A percentile compares a stretch with the other conserved stretches of the same genome.
phyloP scores from a whole-genome alignment of 2,329 filamentous ascomycete genomes.

The Exophiala lecanii-corni region DNA sequence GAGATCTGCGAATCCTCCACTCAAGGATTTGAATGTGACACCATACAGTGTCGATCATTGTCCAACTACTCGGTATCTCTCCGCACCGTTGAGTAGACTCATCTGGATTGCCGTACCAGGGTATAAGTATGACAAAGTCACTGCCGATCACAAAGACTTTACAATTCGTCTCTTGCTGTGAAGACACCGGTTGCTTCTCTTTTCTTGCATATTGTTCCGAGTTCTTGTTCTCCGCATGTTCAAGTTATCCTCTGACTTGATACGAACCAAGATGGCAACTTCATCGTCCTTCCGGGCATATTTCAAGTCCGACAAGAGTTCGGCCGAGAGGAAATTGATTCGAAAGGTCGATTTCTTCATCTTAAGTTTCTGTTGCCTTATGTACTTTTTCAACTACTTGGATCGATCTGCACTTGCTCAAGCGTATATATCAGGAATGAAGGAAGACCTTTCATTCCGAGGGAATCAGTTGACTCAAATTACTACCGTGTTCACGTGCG shows the following conservation, averaged over 20 bases:
- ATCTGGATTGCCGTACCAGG: no score
- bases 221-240: background rate
- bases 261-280: no score
- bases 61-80: no score
- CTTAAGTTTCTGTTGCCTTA: constrained; percentile 42
- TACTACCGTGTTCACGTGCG: constrained; percentile 21
- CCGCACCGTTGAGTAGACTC: no score
- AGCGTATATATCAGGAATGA: constrained; percentile 36
- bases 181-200: no score
- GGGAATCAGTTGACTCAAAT: constrained; percentile 34
- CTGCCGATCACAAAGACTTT: no score
- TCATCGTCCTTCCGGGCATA: constrained; percentile 35
- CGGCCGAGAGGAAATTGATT: constrained; percentile 39
- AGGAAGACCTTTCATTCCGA: constrained; percentile 31
- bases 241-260: background rate
- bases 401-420: constrained; percentile 43
- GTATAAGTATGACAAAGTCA: no score
- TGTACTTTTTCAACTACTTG: constrained; percentile 40
- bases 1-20: background rate
- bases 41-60: background rate
- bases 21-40: background rate
- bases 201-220: background rate
- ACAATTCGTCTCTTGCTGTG: no score
- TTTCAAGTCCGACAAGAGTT: constrained; percentile 5
- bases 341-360: constrained; percentile 50